Evolutionary conservation across 1,284 basidiomycete species (phyloP).

Genomic region (Cystobasidium sp.): DNA sequence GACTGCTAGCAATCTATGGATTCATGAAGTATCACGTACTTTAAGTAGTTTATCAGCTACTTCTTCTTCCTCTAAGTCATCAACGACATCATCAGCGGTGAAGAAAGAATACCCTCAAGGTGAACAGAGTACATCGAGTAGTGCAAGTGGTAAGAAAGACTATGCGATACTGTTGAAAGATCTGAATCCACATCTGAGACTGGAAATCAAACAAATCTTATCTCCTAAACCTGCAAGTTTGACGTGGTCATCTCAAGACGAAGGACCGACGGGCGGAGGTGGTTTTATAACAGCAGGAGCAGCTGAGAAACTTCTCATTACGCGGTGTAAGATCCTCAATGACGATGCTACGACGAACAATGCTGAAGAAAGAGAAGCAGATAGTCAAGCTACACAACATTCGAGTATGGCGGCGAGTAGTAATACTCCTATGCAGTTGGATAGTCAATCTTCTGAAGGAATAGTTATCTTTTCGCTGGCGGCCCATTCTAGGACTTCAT

Average conservation of each 20-base stretch:
- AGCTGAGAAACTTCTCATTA: slow-evolving; percentile 38
- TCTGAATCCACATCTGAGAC: slow-evolving; percentile 28
- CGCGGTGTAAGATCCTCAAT: slow-evolving; percentile 20
- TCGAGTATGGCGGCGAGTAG: too few species aligned
- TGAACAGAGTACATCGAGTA: not conserved
- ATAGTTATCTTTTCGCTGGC: slow-evolving; percentile 38
- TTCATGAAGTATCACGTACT: slow-evolving; percentile 39
- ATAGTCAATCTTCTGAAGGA: slow-evolving; percentile 20
- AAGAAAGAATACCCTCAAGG: slow-evolving; percentile 1
- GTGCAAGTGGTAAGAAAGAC: not conserved
- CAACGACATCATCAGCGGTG: not conserved
- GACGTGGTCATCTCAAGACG: slow-evolving; percentile 6
- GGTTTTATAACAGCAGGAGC: slow-evolving; percentile 41
- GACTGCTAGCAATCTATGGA: slow-evolving; percentile 34
- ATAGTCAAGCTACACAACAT: not conserved
- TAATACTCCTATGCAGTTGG: not conserved
- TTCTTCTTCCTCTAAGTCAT: not conserved
- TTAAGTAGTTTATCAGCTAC: slow-evolving; percentile 6
- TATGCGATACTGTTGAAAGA: slow-evolving; percentile 13
- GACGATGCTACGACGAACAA: not conserved
- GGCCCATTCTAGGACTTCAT: slow-evolving; percentile 21
- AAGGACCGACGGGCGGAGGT: not conserved
- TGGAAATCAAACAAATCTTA: slow-evolving; percentile 23
- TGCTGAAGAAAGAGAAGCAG: not conserved
- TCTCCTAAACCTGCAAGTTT: slow-evolving; percentile 30